phyloP scores from a whole-genome alignment of 169 alveolate genomes.

The Plasmodium fragile region DNA sequence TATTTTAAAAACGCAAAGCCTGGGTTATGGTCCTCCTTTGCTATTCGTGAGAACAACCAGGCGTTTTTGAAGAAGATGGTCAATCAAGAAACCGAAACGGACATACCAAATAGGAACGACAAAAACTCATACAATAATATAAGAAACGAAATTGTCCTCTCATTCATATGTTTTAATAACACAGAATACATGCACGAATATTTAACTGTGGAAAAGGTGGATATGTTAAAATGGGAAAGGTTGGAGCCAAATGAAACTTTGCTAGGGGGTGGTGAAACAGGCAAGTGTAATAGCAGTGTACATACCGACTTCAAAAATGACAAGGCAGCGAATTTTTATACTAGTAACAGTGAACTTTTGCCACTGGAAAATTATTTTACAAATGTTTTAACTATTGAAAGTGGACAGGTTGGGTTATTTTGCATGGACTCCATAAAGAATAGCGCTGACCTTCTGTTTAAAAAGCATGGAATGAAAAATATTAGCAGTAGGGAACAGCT shows the following conservation, averaged over 20 bases:
- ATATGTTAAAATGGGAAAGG: slow-evolving; percentile 69
- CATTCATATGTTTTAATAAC: slow-evolving; percentile 58
- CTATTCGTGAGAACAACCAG: slow-evolving; percentile 38
- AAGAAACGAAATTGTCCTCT: slow-evolving; percentile 39
- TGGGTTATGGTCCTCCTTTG: slow-evolving; percentile 76
- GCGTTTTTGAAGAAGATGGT: background rate
- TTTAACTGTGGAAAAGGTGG: slow-evolving; percentile 48
- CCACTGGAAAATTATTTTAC: slow-evolving; percentile 52
- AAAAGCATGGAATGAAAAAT: slow-evolving; percentile 15
- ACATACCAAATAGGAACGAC: background rate
- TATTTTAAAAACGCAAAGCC: slow-evolving; percentile 59
- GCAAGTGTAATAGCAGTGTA: background rate
- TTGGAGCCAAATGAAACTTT: slow-evolving; percentile 76
- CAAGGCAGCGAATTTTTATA: background rate
- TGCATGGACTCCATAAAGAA: slow-evolving; percentile 79
- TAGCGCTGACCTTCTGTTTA: slow-evolving; percentile 30
- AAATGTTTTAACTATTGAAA: slow-evolving; percentile 57
- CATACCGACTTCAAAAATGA: background rate
- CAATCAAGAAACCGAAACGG: background rate
- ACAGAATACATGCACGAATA: slow-evolving; percentile 62
- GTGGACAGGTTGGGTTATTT: slow-evolving; percentile 82
- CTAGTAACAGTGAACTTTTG: background rate
- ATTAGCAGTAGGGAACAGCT: slow-evolving; percentile 56
- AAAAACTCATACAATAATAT: slow-evolving; percentile 12
- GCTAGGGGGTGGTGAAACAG: background rate